These are phyloP conservation scores for Fusarium siculi DNA, from an alignment of 2,329 filamentous ascomycete genomes.

Conservation along the genomic window DNA sequence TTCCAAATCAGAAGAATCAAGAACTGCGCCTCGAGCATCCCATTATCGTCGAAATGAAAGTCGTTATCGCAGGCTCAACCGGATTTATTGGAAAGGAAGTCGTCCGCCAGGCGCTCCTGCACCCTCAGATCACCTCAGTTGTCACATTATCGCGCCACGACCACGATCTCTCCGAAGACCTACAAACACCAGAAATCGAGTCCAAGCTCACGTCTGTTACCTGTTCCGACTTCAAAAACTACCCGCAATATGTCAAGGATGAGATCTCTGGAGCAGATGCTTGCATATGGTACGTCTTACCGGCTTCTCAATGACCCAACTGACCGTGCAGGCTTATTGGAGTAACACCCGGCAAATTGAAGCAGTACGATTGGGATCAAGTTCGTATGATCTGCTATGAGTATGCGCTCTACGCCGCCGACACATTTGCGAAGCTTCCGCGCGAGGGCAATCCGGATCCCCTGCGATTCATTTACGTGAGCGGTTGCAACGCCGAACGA, in stretches of 20 bases:
- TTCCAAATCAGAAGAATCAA: background rate
- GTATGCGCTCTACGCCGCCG: conserved; percentile 45
- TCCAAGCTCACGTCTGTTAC: conserved; percentile 54
- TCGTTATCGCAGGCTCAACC: conserved; percentile 55
- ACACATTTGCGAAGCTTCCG: conserved; percentile 49
- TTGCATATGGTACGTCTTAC: conserved; percentile 53
- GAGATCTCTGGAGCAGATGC: conserved; percentile 54
- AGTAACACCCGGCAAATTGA: conserved; percentile 52
- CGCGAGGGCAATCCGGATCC: conserved; percentile 43
- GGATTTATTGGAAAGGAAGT: conserved; percentile 57
- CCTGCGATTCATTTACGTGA: conserved; percentile 61
- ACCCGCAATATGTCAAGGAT: conserved; percentile 52
- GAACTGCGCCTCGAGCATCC: background rate
- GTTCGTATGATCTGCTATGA: conserved; percentile 55
- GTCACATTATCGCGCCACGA: conserved; percentile 55
- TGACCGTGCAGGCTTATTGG: conserved; percentile 47
- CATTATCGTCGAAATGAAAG: conserved; percentile 50
- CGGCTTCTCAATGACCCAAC: fast-evolving
- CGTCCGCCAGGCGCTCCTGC: conserved; percentile 54
- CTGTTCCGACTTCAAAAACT: conserved; percentile 53
- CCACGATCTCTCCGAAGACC: conserved; percentile 42
- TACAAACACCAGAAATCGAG: conserved; percentile 36
- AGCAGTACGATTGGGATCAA: conserved; percentile 47
- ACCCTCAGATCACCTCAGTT: conserved; percentile 52
- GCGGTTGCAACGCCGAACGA: conserved; percentile 55